A percentile compares a stretch with the other conserved stretches of the same genome.
These are phyloP conservation scores for Cydonia oblonga DNA, from an alignment of 331 rosid species.

Conservation along the genomic window DNA sequence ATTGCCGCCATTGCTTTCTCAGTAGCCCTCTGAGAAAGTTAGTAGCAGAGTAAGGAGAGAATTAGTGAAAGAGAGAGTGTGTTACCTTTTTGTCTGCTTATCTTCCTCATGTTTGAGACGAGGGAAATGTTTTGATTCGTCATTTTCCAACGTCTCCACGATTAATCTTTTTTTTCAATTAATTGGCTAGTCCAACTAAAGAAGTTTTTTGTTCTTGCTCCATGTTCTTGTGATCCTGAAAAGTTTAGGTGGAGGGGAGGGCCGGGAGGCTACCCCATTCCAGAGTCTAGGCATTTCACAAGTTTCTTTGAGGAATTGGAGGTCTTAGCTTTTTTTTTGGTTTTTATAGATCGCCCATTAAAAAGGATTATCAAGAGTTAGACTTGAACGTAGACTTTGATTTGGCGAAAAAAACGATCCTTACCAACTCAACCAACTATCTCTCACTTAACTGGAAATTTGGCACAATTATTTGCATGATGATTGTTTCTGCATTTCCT, in stretches of 20 bases:
- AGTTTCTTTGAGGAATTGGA: background rate
- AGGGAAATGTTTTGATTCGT: constrained; percentile 15
- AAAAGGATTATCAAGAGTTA: fast-evolving
- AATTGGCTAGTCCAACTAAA: background rate
- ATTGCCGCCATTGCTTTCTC: constrained; percentile 36
- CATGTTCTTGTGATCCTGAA: background rate
- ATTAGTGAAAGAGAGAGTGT: constrained; percentile 28
- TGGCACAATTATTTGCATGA: background rate
- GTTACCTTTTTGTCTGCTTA: constrained; percentile 24
- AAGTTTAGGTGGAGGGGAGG: background rate
- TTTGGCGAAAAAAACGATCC: no score
- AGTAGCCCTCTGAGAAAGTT: background rate
- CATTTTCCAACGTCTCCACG: background rate
- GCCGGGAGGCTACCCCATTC: background rate
- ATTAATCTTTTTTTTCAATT: background rate
- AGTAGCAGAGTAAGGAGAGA: background rate
- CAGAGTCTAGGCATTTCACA: no score
- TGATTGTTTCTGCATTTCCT: background rate
- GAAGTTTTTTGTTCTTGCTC: background rate
- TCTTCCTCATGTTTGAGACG: constrained; percentile 30
- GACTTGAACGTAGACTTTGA: no score
- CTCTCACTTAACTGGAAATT: no score
- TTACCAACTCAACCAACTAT: background rate
- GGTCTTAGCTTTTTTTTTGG: no score
- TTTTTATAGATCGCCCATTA: no score